Evolutionary conservation across 108 stramenopile species (phyloP), one percentile per base, ranked within the genome.

Genomic region (Nitzschia putrida): DNA sequence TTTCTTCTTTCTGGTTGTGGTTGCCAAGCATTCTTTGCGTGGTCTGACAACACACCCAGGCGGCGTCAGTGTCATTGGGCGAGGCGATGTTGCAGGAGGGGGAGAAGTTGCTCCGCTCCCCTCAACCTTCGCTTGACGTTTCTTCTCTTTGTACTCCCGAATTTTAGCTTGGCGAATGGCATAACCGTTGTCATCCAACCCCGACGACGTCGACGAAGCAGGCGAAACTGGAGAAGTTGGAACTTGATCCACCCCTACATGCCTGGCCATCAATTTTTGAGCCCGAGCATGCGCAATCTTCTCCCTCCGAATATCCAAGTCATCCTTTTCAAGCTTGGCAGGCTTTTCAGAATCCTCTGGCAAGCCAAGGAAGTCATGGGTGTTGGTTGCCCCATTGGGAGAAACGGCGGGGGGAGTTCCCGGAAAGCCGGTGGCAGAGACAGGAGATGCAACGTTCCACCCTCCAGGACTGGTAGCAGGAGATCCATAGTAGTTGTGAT

Each of bases 401-500:
- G 54, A 42, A 21, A 57, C 56, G 23, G 66, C 53, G 23, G 64
- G 58, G 7, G 45, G 53, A 44, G 54, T 57, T 23, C 2, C 57
- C 29, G 65, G 65, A 57, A 18, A 23, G 22, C 50, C 47, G n/a
- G 53, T 57, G 16, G 14, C 34, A 37, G 8, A 18, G 14, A 56
- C 52, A 8, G 74, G 60, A 9, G 74, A 61, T 38, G 68, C 38
- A 44, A 58, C 53, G 40, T 69, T 69, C 74, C 74, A 76, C 21
- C 66, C 23, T 22, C 74, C 74, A 34, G 67, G 67, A 43, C 74
- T 76, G 2, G 69, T 20, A 34, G n/a, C 26, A 40, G 74, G 74
- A 10, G 74, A 76, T 49, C 23, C 55, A 41, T 76, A 69, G 26
- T 39, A 18, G 61, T 76, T 76, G 42, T 68, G 40, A 26, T 69